These are phyloP conservation scores for Hordeum vulgare DNA, from an alignment of 176 grass and related monocot genomes.

Conservation along the genomic window DNA sequence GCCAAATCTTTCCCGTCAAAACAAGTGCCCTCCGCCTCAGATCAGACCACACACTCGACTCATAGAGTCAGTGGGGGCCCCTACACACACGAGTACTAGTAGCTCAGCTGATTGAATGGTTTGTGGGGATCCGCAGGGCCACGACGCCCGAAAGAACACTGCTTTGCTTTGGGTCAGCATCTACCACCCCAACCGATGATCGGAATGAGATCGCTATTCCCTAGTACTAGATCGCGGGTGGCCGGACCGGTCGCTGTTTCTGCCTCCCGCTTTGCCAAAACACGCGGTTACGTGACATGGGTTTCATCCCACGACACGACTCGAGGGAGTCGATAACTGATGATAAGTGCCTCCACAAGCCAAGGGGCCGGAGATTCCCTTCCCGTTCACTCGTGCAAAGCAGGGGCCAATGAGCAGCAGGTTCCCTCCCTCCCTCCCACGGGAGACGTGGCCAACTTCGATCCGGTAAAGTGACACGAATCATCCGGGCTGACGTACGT, in stretches of 20 bases:
- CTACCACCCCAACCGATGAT: not conserved
- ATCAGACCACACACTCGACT: not conserved
- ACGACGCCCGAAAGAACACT: conserved; percentile 15
- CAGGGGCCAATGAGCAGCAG: too few species aligned
- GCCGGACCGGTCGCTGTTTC: not conserved
- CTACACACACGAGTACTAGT: not conserved
- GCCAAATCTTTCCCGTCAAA: not conserved
- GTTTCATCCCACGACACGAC: not conserved
- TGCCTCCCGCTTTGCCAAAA: not conserved
- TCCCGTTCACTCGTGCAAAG: not conserved
- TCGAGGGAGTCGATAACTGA: too few species aligned
- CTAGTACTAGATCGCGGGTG: not conserved
- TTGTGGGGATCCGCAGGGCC: not conserved
- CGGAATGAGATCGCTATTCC: not conserved
- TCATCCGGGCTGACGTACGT: not conserved
- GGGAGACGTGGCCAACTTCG: not conserved
- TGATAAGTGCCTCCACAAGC: not conserved
- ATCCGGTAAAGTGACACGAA: not conserved
- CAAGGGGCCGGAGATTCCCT: not conserved
- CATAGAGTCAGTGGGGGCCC: not conserved
- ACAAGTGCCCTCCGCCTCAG: not conserved
- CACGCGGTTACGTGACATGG: not conserved
- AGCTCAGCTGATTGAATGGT: not conserved
- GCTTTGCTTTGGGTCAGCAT: not conserved
- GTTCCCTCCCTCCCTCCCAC: too few species aligned